Percentiles rank a stretch among this genome's conserved stretches.
Conservation (phyloP, 2,329 filamentous ascomycete genomes). For the Pseudonectria buxi region DNA sequence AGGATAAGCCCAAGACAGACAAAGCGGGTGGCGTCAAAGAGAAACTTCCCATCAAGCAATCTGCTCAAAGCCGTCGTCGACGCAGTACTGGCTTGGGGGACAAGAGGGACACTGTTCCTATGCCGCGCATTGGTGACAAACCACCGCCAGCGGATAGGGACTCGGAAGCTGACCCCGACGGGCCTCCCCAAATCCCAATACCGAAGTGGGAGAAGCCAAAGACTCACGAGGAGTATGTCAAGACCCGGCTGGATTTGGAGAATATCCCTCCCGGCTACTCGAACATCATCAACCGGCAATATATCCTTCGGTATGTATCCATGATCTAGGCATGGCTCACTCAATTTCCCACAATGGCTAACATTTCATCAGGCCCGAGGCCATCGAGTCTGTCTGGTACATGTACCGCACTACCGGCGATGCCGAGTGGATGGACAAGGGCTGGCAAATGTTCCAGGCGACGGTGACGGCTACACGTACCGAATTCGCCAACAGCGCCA, state of each 20-base stretch:
- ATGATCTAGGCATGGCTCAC: constrained; percentile 8
- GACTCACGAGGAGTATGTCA: constrained; percentile 49
- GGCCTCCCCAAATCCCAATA: constrained; percentile 2
- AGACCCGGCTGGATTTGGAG: constrained; percentile 36
- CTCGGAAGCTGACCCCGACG: too few relatives aligned
- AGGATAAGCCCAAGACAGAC: constrained; percentile 31
- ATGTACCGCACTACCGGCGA: constrained; percentile 88
- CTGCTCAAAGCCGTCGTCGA: too few relatives aligned
- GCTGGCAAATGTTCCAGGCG: constrained; percentile 78
- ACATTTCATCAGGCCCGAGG: constrained; percentile 57
- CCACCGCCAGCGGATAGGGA: too few relatives aligned
- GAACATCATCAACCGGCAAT: constrained; percentile 38
- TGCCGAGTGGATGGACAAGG: constrained; percentile 65
- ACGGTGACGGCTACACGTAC: constrained; percentile 62
- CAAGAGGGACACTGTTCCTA: too few relatives aligned
- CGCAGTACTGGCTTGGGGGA: too few relatives aligned
- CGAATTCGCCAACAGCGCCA: constrained; percentile 61
- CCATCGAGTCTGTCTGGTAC: constrained; percentile 82
- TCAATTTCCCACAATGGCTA: constrained; percentile 12
- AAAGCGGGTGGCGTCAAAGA: constrained; percentile 18
- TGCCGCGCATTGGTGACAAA: too few relatives aligned
- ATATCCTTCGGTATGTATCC: constrained; percentile 53
- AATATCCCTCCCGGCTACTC: constrained; percentile 46
- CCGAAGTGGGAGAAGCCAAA: constrained; percentile 29
- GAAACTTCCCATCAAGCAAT: neutral